These are phyloP conservation scores for Pichia norvegensis DNA, from an alignment of 1,139 yeast genomes.

Conservation along the genomic window DNA sequence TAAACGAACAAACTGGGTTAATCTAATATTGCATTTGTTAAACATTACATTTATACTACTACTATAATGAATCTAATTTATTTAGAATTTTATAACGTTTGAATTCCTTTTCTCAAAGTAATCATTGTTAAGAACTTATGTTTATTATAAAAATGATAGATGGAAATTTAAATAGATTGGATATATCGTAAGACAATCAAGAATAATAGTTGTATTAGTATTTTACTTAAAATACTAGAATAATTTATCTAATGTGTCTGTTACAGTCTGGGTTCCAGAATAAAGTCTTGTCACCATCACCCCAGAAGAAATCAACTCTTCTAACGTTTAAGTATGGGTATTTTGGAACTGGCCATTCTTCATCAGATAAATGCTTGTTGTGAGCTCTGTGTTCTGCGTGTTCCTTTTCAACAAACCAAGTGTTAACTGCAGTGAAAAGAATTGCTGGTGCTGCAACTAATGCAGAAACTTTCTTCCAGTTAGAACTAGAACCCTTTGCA, in stretches of 20 bases:
- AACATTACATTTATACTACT: background rate
- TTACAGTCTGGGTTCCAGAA: constrained; percentile 94
- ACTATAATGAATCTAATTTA: background rate
- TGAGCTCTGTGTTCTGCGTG: constrained; percentile 90
- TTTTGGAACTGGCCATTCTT: constrained; percentile 78
- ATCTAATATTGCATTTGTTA: background rate
- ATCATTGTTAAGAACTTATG: background rate
- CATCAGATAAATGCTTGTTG: constrained; percentile 66
- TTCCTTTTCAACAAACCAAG: constrained; percentile 70
- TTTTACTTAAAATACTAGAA: background rate
- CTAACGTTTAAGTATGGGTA: constrained; percentile 89
- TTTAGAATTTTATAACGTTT: background rate
- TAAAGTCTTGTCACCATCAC: constrained; percentile 93
- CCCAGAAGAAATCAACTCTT: constrained; percentile 89
- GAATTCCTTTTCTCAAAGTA: background rate
- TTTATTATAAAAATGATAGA: background rate
- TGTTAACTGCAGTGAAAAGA: constrained; percentile 67
- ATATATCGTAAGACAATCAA: constrained; percentile 1
- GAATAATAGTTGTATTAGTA: background rate
- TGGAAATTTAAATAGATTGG: background rate
- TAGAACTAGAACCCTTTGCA: constrained; percentile 62
- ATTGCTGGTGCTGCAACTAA: constrained; percentile 80
- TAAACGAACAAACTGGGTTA: no score
- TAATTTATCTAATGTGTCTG: constrained; percentile 52
- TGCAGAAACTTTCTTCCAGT: constrained; percentile 82